Percentiles rank a stretch among this genome's conserved stretches.
Evolutionary conservation across 345 rosid genomes (phyloP).

Genomic region (Balakata baccata): DNA sequence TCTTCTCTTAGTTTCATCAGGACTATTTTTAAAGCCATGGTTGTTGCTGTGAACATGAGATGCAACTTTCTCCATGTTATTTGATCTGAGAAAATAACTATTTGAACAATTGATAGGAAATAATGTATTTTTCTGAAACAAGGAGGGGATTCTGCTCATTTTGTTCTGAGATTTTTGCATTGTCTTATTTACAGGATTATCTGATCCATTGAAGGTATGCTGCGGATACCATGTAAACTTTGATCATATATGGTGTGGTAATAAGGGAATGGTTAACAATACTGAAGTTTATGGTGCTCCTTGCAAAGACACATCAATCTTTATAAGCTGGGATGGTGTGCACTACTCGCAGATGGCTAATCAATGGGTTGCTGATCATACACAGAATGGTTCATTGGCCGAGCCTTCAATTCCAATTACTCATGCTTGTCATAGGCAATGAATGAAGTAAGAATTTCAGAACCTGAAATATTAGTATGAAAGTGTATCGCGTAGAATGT

Average conservation of each 20-base stretch:
- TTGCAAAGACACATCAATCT: constrained; percentile 47
- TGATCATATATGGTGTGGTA: constrained; percentile 59
- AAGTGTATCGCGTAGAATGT: not conserved
- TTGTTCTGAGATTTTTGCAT: not conserved
- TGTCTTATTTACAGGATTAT: constrained; percentile 35
- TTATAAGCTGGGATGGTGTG: constrained; percentile 56
- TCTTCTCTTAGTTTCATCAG: not conserved
- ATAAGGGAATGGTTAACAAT: constrained; percentile 35
- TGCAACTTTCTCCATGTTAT: not conserved
- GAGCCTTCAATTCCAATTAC: constrained; percentile 61
- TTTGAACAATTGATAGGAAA: not conserved
- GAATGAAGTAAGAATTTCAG: not conserved
- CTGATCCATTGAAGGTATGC: constrained; percentile 56
- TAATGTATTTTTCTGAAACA: not conserved
- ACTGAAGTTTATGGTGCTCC: constrained; percentile 41
- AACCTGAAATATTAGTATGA: not conserved
- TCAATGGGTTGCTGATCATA: constrained; percentile 61
- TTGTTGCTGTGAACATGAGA: not conserved
- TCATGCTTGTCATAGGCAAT: constrained; percentile 58
- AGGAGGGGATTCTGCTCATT: not conserved
- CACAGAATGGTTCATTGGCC: constrained; percentile 51
- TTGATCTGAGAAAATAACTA: not conserved
- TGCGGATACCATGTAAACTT: constrained; percentile 57
- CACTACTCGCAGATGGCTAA: constrained; percentile 59
- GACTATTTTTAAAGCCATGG: not conserved